phyloP scores from a whole-genome alignment of 371 early-diverging fungal genomes.

The Umbelopsis sp. region DNA sequence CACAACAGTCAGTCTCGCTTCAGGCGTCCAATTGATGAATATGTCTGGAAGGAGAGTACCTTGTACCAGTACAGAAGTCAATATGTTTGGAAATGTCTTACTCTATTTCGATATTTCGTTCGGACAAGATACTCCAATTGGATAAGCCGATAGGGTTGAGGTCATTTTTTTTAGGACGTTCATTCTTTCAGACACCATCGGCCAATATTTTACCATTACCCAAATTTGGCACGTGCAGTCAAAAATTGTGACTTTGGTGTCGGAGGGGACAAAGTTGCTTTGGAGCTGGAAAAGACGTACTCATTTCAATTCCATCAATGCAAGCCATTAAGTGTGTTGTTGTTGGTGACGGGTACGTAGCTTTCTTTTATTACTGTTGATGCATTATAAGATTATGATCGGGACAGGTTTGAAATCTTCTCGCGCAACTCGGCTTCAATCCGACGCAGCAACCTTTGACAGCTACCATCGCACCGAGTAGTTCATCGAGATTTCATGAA shows the following conservation, averaged over 20 bases:
- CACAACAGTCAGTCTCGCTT: too few species aligned
- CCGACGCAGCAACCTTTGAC: too few species aligned
- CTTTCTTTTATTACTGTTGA: not conserved
- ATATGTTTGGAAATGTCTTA: not conserved
- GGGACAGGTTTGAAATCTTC: not conserved
- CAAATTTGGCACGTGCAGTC: constrained; percentile 7
- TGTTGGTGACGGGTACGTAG: constrained; percentile 92
- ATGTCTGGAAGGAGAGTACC: too few species aligned
- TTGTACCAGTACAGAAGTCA: too few species aligned
- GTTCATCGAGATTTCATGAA: not conserved
- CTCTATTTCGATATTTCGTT: not conserved
- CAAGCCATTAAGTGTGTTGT: constrained; percentile 99
- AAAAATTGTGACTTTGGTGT: constrained; percentile 13
- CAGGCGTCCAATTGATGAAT: too few species aligned
- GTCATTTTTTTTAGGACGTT: too few species aligned
- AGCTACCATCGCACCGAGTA: too few species aligned
- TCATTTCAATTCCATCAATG: constrained; percentile 54
- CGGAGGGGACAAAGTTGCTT: not conserved
- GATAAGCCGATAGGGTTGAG: not conserved
- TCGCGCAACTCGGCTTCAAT: not conserved
- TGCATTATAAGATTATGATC: not conserved
- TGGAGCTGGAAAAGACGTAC: not conserved
- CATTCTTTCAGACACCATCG: too few species aligned
- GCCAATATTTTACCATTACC: not conserved
- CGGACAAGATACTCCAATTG: not conserved